Evolutionary conservation across 2,329 filamentous ascomycete species (phyloP), one percentile per base, ranked within the genome.

Genomic region (Sarocladium kiliense): DNA sequence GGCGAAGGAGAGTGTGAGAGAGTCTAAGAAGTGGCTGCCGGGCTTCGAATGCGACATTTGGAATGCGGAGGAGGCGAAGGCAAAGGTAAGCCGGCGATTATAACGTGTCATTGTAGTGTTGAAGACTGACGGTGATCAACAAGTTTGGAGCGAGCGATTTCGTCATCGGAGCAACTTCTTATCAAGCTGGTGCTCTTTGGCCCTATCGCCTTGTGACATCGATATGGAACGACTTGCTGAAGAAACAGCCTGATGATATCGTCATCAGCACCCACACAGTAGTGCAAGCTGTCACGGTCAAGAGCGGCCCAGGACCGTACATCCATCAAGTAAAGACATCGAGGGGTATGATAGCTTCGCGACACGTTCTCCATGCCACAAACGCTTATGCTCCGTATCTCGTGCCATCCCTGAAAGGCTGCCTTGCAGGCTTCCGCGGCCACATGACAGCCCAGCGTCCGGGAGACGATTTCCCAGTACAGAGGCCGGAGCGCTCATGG

Each of bases 131-230:
- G 34, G 19, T 42, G n/a, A 54, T n/a, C 26, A 21, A 18, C 23
- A 7, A 44, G 53, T 54, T 41, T 21, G 34, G 51, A 30, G 34
- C 37, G 19, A 54, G 51, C 30, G 57, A 62, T 0, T 61, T 65
- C 30, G 64, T 76, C 14, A 63, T 65, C 1, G 76, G 77, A 1
- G 77, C 72, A 3, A 59, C 78, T 3, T 71, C 70, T 1, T 79
- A 77, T 47, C 58, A 62, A 1, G 77, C 77, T 10, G 47, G 47
- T 36, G 47, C 77, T 11, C 64, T 81, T 2, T 80, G 74, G 71
- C 76, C 79, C 1, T 81, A 76, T 55, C 68, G 76, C 12, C 71
- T 82, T 10, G 71, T 81, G 6, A 75, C 74, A 3, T 66, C 68
- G 2, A 61, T 78, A 9, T 78, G 77, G 72, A 65, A 70, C 32